Evolutionary conservation across 345 rosid genomes (phyloP), one percentile per base, ranked within the genome.

Genomic region (Microthlaspi erraticum): DNA sequence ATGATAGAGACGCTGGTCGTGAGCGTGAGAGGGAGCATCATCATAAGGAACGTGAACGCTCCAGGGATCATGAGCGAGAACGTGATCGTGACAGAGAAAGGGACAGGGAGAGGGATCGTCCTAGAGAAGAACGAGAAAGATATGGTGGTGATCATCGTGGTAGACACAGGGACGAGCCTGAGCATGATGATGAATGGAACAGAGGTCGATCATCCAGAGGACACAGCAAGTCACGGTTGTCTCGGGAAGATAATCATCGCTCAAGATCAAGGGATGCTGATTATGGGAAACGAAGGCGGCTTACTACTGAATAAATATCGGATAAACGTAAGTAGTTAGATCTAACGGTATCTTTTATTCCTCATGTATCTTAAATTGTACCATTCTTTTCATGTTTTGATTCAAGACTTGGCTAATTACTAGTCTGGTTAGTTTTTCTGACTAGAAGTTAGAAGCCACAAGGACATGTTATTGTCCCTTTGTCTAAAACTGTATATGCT

Each of bases 241-340:
- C 85, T 57, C 83, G 84, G 48, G 90, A 85, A 78, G 90, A 85
- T 20, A 88, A 84, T 37, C 88, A 84, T 79, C 87, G 84, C 43
- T 83, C 89, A 26, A 82, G 85, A 64, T 87, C 91, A 63, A 85
- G 91, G 70, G 93, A 87, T 68, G 83, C 84, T 77, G 91, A 89
- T 72, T 87, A 87, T 86, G 91, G 88, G 51, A 89, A 89, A 82
- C 87, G 96, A 74, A 83, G 96, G 41, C 81, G 90, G 55, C 88
- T 84, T 58, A 77, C 85, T 5, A 78, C 85, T 2, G 92, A 89
- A 62, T 89, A 72, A 77, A 2, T 52, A 18, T 51, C 61, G 1
- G 10, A 19, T 19, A 18, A 56, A 73, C 59, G 78, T 61, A 68
- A 75, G 74, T 53, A 49, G 53, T 66, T 58, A 38, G 32, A 44